phyloP scores from a whole-genome alignment of 352 stramenopile species.

The Phytophthora syringae region DNA sequence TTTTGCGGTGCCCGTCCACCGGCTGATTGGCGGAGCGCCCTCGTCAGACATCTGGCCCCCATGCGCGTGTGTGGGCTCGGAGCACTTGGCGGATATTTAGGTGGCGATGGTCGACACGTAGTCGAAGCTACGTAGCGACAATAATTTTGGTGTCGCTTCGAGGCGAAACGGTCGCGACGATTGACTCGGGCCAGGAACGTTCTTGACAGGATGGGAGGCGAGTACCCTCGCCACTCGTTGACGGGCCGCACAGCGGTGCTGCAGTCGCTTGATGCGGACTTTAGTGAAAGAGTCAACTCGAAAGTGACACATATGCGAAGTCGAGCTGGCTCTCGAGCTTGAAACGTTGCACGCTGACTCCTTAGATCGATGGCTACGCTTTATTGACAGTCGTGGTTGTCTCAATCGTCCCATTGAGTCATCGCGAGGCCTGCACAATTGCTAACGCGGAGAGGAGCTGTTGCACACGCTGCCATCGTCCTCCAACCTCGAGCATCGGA shows the following conservation, averaged over 20 bases:
- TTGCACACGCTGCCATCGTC: too few relatives aligned
- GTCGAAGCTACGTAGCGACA: conserved; percentile 4
- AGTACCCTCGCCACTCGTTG: conserved; percentile 9
- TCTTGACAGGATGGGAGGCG: conserved; percentile 23
- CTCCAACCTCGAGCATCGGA: too few relatives aligned
- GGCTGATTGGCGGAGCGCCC: conserved; percentile 29
- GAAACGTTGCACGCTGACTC: conserved; percentile 29
- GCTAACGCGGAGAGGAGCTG: too few relatives aligned
- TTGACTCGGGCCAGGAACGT: conserved; percentile 31
- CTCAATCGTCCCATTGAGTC: too few relatives aligned
- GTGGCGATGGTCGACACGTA: background rate
- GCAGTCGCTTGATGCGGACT: background rate
- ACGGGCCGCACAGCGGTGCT: background rate
- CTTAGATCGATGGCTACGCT: conserved; percentile 26
- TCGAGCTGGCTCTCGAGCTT: conserved; percentile 29
- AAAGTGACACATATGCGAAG: conserved; percentile 38
- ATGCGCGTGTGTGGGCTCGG: background rate
- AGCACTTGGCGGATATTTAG: conserved; percentile 11
- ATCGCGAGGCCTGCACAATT: too few relatives aligned
- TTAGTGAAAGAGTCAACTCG: conserved; percentile 12
- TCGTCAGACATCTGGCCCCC: conserved; percentile 12
- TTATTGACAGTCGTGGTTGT: too few relatives aligned
- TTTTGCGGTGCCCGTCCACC: conserved; percentile 15
- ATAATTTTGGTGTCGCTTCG: conserved; percentile 37
- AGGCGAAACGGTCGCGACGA: conserved; percentile 22